Conservation (phyloP, 1,139 yeast genomes). For the Zygoascus meyerae region DNA sequence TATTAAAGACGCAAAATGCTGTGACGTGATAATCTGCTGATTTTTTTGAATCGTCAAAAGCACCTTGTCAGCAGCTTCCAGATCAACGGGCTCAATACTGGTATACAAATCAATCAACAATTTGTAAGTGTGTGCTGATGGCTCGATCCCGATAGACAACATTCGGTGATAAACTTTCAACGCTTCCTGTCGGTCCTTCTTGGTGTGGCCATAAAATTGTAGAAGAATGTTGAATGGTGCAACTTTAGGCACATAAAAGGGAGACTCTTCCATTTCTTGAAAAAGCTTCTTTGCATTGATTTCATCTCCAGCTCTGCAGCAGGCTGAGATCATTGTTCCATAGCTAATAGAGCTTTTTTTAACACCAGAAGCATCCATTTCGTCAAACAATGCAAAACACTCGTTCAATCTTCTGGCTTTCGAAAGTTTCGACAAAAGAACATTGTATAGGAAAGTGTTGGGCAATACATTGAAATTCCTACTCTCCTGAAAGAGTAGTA, state of each 20-base stretch:
- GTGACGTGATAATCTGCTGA: conserved; percentile 27
- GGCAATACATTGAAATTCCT: conserved; percentile 27
- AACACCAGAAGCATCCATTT: conserved; percentile 32
- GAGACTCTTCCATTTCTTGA: conserved; percentile 33
- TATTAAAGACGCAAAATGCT: conserved; percentile 38
- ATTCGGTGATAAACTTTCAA: conserved; percentile 30
- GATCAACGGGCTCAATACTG: conserved; percentile 31
- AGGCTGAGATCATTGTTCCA: conserved; percentile 39
- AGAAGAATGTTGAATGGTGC: conserved; percentile 39
- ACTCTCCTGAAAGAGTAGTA: conserved; percentile 35
- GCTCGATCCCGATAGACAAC: conserved; percentile 26
- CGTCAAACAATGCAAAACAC: conserved; percentile 29
- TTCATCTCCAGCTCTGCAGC: conserved; percentile 36
- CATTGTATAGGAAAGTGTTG: conserved; percentile 37
- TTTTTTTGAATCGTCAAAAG: conserved; percentile 30
- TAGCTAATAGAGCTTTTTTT: conserved; percentile 33
- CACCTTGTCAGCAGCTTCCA: conserved; percentile 36
- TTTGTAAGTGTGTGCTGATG: conserved; percentile 38
- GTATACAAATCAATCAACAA: conserved; percentile 38
- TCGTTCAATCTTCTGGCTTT: conserved; percentile 35
- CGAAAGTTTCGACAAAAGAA: conserved; percentile 34
- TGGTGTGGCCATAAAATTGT: conserved; percentile 35
- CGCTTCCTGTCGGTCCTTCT: conserved; percentile 33
- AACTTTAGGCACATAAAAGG: conserved; percentile 30
- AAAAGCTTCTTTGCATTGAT: conserved; percentile 33